A percentile compares a stretch with the other conserved stretches of the same genome.
These are phyloP conservation scores for Amanita brunnescens DNA, from an alignment of 768 basidiomycete species.

Conservation along the genomic window DNA sequence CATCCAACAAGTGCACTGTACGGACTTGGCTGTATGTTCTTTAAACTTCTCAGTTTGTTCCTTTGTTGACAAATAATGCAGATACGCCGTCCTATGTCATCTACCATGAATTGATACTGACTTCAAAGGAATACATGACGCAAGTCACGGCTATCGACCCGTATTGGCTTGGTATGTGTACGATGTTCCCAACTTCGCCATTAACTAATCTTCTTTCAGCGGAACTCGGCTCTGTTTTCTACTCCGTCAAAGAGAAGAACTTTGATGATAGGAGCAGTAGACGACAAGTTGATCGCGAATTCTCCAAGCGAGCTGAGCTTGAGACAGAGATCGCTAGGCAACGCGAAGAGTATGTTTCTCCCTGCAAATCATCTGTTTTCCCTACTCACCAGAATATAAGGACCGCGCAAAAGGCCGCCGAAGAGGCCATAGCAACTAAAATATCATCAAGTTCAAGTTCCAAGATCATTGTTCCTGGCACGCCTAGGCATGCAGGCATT, in stretches of 20 bases:
- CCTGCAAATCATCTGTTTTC: background rate
- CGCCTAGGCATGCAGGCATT: conserved; percentile 63
- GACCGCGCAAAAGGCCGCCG: conserved; percentile 50
- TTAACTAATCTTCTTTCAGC: conserved; percentile 35
- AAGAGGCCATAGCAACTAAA: conserved; percentile 51
- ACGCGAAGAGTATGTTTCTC: conserved; percentile 56
- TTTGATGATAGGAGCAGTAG: conserved; percentile 83
- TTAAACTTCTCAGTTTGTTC: background rate
- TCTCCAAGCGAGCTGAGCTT: conserved; percentile 83
- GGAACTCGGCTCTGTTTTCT: conserved; percentile 93
- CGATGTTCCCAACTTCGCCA: background rate
- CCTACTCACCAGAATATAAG: conserved; percentile 23
- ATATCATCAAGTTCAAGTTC: conserved; percentile 42
- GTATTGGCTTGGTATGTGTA: conserved; percentile 82
- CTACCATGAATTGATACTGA: conserved; percentile 93
- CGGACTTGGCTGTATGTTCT: conserved; percentile 83
- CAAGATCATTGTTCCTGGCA: conserved; percentile 73
- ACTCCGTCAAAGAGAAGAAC: conserved; percentile 96
- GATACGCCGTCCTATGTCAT: conserved; percentile 95
- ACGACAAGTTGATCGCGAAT: conserved; percentile 77
- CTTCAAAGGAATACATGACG: conserved; percentile 97
- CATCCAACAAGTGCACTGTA: conserved; percentile 97
- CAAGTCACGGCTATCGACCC: conserved; percentile 98
- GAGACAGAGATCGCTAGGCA: conserved; percentile 87
- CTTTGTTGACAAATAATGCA: conserved; percentile 22